phyloP scores from a whole-genome alignment of 805 yeast genomes.

The Candida dajiaensis region DNA sequence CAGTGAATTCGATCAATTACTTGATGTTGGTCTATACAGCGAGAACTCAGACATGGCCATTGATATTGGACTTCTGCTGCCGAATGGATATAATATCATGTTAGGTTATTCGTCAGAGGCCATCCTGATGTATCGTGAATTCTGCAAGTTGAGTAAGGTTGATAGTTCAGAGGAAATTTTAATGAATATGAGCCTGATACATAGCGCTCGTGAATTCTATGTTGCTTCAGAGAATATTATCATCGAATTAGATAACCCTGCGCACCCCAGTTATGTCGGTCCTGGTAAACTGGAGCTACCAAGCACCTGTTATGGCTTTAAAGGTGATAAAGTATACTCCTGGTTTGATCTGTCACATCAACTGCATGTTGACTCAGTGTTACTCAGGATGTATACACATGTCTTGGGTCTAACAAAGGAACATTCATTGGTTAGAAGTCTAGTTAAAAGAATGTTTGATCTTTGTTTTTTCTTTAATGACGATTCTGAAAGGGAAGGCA shows the following conservation, averaged over 20 bases:
- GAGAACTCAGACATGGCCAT: slow-evolving; percentile 14
- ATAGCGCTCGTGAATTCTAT: slow-evolving; percentile 24
- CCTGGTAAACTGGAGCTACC: slow-evolving; percentile 8
- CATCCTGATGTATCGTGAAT: slow-evolving; percentile 21
- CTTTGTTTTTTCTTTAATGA: slow-evolving; percentile 15
- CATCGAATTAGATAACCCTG: slow-evolving; percentile 11
- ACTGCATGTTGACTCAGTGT: slow-evolving; percentile 30
- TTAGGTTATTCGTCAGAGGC: slow-evolving; percentile 26
- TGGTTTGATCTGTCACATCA: slow-evolving; percentile 26
- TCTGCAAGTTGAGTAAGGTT: slow-evolving; percentile 15
- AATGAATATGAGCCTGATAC: slow-evolving; percentile 20
- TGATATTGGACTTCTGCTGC: slow-evolving; percentile 21
- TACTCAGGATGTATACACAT: slow-evolving; percentile 29
- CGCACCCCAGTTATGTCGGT: slow-evolving; percentile 17
- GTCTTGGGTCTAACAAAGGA: slow-evolving; percentile 28
- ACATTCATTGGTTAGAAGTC: slow-evolving; percentile 12
- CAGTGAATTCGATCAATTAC: slow-evolving; percentile 36
- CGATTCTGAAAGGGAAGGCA: background rate
- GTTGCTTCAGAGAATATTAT: slow-evolving; percentile 13
- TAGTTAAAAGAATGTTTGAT: slow-evolving; percentile 15
- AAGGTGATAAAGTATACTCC: slow-evolving; percentile 14
- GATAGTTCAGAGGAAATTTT: slow-evolving; percentile 17
- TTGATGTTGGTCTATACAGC: slow-evolving; percentile 22
- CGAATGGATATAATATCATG: slow-evolving; percentile 23
- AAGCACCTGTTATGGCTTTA: slow-evolving; percentile 19